These are phyloP conservation scores for Eimeria nieschulzi DNA, from an alignment of 169 alveolate species.

Conservation along the genomic window DNA sequence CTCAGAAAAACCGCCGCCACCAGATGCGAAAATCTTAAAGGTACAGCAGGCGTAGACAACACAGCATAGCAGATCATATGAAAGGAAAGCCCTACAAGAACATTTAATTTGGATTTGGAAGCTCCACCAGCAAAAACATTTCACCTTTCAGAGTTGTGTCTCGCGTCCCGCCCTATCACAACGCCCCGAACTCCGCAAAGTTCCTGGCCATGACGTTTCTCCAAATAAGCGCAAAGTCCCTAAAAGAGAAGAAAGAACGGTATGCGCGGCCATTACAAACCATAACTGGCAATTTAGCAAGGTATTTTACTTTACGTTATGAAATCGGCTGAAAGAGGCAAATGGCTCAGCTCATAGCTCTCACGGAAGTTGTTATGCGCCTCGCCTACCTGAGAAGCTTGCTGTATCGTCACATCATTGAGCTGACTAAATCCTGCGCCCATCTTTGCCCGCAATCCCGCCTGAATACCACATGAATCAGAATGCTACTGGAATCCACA, in stretches of 20 bases:
- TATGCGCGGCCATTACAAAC: not conserved
- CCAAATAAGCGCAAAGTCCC: conserved; percentile 85
- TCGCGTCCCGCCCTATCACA: conserved; percentile 87
- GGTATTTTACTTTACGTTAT: not conserved
- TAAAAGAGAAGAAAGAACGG: not conserved
- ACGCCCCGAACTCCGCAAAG: conserved; percentile 83
- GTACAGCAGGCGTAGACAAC: not conserved
- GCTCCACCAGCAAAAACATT: not conserved
- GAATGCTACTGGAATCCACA: not conserved
- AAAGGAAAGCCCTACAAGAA: not conserved
- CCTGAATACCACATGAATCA: conserved; percentile 37
- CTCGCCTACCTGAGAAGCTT: conserved; percentile 82
- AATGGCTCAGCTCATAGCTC: not conserved
- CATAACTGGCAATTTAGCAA: no score
- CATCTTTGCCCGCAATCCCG: conserved; percentile 88
- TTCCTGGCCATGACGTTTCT: conserved; percentile 80
- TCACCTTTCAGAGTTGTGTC: conserved; percentile 85
- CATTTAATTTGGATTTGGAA: not conserved
- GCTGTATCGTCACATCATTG: conserved; percentile 87
- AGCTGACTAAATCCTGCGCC: conserved; percentile 86
- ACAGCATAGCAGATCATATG: not conserved
- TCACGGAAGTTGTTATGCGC: not conserved
- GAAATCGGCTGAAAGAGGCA: not conserved
- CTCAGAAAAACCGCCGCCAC: conserved; percentile 88
- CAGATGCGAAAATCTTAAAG: conserved; percentile 81